phyloP scores from a whole-genome alignment of 805 yeast genomes.

The Ogataea glucozyma region DNA sequence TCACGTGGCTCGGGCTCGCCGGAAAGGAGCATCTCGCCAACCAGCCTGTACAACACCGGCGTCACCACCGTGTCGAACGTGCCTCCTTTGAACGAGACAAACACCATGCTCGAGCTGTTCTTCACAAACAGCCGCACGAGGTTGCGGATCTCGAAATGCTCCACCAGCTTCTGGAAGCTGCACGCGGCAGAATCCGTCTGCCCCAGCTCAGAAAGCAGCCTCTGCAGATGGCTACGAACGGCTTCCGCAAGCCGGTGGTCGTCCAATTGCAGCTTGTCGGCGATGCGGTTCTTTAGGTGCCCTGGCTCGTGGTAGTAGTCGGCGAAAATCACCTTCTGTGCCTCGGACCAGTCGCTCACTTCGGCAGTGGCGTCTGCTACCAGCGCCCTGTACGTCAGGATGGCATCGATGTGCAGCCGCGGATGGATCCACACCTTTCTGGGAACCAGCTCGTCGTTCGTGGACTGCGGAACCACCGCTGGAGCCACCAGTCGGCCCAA shows the following conservation, averaged over 20 bases:
- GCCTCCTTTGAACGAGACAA: slow-evolving; percentile 26
- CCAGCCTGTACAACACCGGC: slow-evolving; percentile 27
- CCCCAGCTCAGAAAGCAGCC: too few species aligned
- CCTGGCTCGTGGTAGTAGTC: slow-evolving; percentile 23
- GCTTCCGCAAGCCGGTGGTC: background rate
- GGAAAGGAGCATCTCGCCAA: slow-evolving; percentile 27
- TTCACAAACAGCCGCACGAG: slow-evolving; percentile 30
- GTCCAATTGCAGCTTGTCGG: slow-evolving; percentile 24
- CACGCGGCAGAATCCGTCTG: slow-evolving; percentile 16
- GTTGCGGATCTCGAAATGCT: slow-evolving; percentile 21
- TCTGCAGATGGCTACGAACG: slow-evolving; percentile 13
- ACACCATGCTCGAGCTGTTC: slow-evolving; percentile 20
- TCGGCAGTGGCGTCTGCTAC: slow-evolving; percentile 27
- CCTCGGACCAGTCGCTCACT: slow-evolving; percentile 21
- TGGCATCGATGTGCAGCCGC: slow-evolving; percentile 32
- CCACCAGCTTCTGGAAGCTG: slow-evolving; percentile 24
- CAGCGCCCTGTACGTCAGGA: slow-evolving; percentile 31
- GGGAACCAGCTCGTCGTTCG: slow-evolving; percentile 23
- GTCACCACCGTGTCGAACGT: slow-evolving; percentile 27
- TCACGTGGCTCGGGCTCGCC: too few species aligned
- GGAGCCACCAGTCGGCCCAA: background rate
- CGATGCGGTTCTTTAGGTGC: slow-evolving; percentile 21
- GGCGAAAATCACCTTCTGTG: slow-evolving; percentile 31
- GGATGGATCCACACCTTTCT: slow-evolving; percentile 38
- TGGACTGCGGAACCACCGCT: background rate